These are phyloP conservation scores for Colletotrichum siamense DNA, from an alignment of 2,329 filamentous ascomycete genomes.

Conservation along the genomic window DNA sequence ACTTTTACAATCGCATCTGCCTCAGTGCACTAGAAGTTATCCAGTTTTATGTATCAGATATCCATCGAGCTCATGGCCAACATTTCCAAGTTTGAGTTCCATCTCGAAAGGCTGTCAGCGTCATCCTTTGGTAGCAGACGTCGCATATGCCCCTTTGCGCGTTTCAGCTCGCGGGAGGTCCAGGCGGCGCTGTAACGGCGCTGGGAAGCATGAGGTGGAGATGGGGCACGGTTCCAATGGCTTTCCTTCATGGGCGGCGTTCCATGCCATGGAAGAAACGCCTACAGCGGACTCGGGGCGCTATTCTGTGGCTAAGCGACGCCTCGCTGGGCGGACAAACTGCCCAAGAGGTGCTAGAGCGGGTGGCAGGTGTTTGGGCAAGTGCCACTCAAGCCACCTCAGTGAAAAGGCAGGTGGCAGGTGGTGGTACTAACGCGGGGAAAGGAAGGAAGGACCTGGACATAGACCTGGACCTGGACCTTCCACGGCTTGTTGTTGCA, in stretches of 20 bases:
- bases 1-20: neutral
- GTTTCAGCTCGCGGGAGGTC: constrained; percentile 18
- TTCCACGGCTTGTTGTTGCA: neutral
- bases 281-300: neutral
- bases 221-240: neutral
- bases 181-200: constrained; percentile 12
- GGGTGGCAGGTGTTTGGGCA: neutral
- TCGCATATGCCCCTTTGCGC: constrained; percentile 11
- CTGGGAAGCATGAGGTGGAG: neutral
- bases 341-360: neutral
- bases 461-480: neutral
- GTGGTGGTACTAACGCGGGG: neutral
- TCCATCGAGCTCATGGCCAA: neutral
- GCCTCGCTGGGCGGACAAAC: neutral
- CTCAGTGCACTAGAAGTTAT: neutral
- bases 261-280: neutral
- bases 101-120: neutral
- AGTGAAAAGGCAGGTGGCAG: neutral
- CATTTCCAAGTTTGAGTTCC: neutral
- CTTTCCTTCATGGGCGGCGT: neutral
- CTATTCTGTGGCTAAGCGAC: neutral
- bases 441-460: neutral
- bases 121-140: neutral
- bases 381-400: neutral
- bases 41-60: neutral